Base-by-base conservation (phyloP, 192 early-diverging fungal genomes). In the Chytriomyces confervae region DNA sequence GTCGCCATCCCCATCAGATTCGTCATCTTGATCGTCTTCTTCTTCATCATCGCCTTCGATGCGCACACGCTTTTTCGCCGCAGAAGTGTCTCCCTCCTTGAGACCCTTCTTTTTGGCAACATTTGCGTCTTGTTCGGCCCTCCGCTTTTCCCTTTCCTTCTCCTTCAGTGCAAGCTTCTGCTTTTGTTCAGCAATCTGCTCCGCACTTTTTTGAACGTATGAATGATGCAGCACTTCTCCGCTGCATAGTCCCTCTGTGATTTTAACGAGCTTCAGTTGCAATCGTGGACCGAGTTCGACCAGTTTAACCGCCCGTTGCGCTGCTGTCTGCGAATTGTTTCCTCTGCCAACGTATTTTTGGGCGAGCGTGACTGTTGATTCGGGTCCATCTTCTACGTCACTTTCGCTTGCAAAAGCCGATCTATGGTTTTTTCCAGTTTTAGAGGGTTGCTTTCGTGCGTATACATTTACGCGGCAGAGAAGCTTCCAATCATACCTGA, bases 201-300 rank as follows among this genome's bases (percentile, higher is more conserved):
- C 87, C 50, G 88, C 75, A 5, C 94, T 86, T 78, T 95, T 94
- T 57, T 88, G 81, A 50, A 95, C 91, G 89, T 60, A 66, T 51
- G 88, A 88, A 85, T 99, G 96, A 83, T 92, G 94, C 36, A 99
- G 81, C n/a, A 99, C 91, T 61, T 97, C 95, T 48, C 96, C 97
- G 50, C 90, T 91, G 75, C 95, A 95, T 69, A 99, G 76, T 1
- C 95, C 97, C 49, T 80, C 89, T 77, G 96, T 89, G 57, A 99
- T 92, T 87, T 99, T 99, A 69, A 94, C 79, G 61, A 99, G 84
- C 62, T 84, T 77, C 57, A 98, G 83, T 50, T 94, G 89, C 90
- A 99, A 90, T 44, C 96, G 87, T 29, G 97, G 97, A 2, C 97
- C 97, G 6, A 98, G 79, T 85, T 99, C 97, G 18, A 89, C 80